Base-by-base conservation (phyloP, 495 filamentous ascomycete species). In the Penicillium parvum region DNA sequence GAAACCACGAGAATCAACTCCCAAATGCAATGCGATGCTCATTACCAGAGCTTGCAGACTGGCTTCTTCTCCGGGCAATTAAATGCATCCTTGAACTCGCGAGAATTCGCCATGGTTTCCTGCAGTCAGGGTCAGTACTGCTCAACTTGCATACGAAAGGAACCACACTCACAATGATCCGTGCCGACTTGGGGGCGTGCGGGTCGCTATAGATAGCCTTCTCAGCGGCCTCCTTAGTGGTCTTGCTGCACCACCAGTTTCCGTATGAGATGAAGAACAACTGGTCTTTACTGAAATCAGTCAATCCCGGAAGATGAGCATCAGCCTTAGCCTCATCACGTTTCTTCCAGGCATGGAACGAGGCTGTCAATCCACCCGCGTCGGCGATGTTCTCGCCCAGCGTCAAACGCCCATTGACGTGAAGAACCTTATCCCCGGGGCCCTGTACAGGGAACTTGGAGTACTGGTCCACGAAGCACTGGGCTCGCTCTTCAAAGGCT, bases 301-400 rank as follows among this genome's bases (percentile, higher is more conserved):
- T 70, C 12, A 89, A 63, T 0, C 85, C 84, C 0, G 85, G 85
- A 0, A 89, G 68, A 27, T 70, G 54, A 47, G 73, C 57, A 43
- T 82, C 78, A 3, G 79, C 66, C n/a, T 65, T 69, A 3, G 64
- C 54, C 16, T 64, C 69, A 18, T 73, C 75, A 2, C 70, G 74
- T 45, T 72, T 71, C 57, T 79, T 76, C 85, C 85, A 89, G 1
- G 83, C 82, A 7, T 73, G 69, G 49, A 78, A 89, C 1, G 81
- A 70, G 2, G 82, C 82, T 19, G 71, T 66, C 14, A 90, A 51
- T 5, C 85, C 85, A 22, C 84, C 85, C 1, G 84, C 83, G 58
- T 89, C 85, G 3, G 84, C 82, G 37, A 88, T 84, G 53, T 88
- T 88, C 68, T 89, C 85, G 14, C 81, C 83, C 3, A 86, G 68